Evolutionary conservation across 2,329 filamentous ascomycete species (phyloP), one percentile per base, ranked within the genome.

Genomic region (Fusarium citri): DNA sequence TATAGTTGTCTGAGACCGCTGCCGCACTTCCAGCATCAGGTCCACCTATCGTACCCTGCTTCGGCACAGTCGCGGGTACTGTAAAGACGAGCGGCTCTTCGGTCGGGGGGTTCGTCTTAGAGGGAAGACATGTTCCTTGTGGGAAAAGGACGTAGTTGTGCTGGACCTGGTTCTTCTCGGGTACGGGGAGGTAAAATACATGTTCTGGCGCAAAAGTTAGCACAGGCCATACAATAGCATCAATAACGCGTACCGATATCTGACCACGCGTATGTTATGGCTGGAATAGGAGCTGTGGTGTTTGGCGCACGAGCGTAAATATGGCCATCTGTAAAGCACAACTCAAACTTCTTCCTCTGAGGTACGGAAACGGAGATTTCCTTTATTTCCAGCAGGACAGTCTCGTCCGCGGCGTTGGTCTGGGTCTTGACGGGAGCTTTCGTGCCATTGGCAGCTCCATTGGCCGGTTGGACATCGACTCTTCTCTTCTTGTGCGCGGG

Each of bases 291-390:
- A 25, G 81, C 80, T 3, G 83, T 83, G 3, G 86, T 85, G 45
- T 84, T 84, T 1, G 87, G 81, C 2, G 81, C 80, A 37, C 86
- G 83, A 16, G 88, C 88, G 67, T 90, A 91, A 34, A 91, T 73
- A 68, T 87, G 86, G 64, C 84, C 83, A 8, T 83, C 79, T 4
- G 89, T 91, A 66, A 91, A 86, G 77, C 87, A 89, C 11, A 92
- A 77, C 68, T 89, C 87, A 71, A 88, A 88, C 78, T 91, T 92
- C 79, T 92, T 92, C 67, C 90, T 83, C 79, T 89, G 88, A 0
- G 90, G 90, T 6, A 91, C 83, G 1, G 88, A 87, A n/a, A 91
- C 83, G 0, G 89, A 91, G 22, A 92, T 88, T 46, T 91, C 89
- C 77, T 89, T 89, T 63, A 91, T 82, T 68, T 87, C 86, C 20